Base-by-base conservation (phyloP, 208 protist genomes). In the Balamuthia mandrillaris region DNA sequence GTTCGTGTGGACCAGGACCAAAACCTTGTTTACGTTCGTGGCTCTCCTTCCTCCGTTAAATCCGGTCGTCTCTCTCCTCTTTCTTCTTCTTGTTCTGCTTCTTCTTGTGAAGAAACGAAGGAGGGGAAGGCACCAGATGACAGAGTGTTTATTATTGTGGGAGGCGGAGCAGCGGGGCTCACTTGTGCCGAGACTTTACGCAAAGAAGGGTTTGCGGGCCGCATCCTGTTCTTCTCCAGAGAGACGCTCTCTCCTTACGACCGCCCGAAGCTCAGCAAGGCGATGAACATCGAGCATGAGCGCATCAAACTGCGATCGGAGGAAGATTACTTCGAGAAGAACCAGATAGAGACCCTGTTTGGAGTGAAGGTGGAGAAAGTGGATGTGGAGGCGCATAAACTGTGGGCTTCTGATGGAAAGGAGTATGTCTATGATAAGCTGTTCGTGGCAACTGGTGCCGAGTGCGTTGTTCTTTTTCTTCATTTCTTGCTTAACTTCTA, bases 181-280 rank as follows among this genome's bases (percentile, higher is more conserved):
- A 4, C 74, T 4, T 10, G 27, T 0, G 85, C 61, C 18, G 74
- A 90, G 31, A 86, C 88, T n/a, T 65, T 90, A 5, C 58, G 88
- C 14, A 45, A 68, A 5, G 45, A 82, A 10, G 88, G 88, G 54
- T 90, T 88, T 56, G 58, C 39, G 7, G 85, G 81, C 74, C 47
- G 61, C 33, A 86, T 90, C 39, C 35, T 88, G 12, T 21, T 90
- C 9, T 27, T 90, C 27, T 35, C 27, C 45, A 89, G 86, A 58
- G 88, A 90, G 63, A 6, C 24, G 9, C 42, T 88, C 54, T 44
- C 90, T 47, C 88, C 88, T 21, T 89, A 89, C 74, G 87, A 89
- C 42, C 18, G 87, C 21, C 81, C 77, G 33, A 89, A 88, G 85
- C 49, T 88, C 29, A 88, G 83, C 79, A 88, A 88, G 81, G 83